These are phyloP conservation scores for Colletotrichum echinochloae DNA, from an alignment of 2,329 filamentous ascomycete species.

Conservation along the genomic window DNA sequence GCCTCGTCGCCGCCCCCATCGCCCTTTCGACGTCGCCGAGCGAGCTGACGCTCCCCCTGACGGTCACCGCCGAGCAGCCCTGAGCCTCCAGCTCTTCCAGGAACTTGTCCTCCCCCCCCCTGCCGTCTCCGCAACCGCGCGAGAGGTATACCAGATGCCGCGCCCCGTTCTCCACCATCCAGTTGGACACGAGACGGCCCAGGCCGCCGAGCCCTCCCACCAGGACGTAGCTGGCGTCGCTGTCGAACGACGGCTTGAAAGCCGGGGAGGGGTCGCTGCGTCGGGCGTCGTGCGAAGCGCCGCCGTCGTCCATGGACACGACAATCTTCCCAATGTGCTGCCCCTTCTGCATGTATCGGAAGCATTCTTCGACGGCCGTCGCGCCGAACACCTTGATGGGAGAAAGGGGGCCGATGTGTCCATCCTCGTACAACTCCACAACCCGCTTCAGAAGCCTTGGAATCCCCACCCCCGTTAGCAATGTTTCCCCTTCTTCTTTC, in stretches of 20 bases:
- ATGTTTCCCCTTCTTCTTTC: too few species aligned
- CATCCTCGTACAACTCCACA: constrained; percentile 23
- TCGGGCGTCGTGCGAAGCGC: background rate
- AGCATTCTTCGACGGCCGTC: constrained; percentile 50
- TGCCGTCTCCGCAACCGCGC: constrained; percentile 18
- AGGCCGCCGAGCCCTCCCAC: constrained; percentile 46
- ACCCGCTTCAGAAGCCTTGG: constrained; percentile 14
- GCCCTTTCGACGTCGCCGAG: constrained; percentile 46
- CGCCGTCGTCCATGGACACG: constrained; percentile 39
- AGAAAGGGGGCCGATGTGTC: constrained; percentile 37
- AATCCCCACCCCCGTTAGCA: background rate
- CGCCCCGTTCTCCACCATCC: constrained; percentile 45
- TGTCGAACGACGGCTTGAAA: constrained; percentile 15
- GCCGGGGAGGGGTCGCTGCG: background rate
- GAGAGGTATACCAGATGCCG: constrained; percentile 35
- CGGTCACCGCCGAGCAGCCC: background rate
- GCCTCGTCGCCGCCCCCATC: constrained; percentile 42
- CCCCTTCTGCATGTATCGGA: constrained; percentile 55
- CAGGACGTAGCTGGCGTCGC: constrained; percentile 42
- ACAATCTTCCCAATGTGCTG: constrained; percentile 57
- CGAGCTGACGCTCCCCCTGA: constrained; percentile 6
- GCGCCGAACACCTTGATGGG: constrained; percentile 43
- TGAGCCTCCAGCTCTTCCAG: constrained; percentile 11
- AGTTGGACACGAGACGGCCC: constrained; percentile 43
- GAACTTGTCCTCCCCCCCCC: background rate